phyloP scores from a whole-genome alignment of 2,329 filamentous ascomycete species.

The Aspergillus pseudoviridinutans region DNA sequence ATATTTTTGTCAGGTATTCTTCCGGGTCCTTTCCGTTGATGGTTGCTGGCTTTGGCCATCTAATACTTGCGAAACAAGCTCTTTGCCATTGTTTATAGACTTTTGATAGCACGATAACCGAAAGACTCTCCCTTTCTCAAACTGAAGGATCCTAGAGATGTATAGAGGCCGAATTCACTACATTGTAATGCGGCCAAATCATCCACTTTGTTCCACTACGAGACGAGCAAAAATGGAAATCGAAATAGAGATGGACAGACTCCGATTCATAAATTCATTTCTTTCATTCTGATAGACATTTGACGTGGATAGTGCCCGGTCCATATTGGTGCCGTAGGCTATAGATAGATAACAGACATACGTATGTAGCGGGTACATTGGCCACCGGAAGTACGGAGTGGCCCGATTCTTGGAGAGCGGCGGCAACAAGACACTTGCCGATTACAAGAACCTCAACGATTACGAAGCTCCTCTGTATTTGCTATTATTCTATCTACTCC shows the following conservation, averaged over 20 bases:
- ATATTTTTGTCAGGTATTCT: slow-evolving; percentile 1
- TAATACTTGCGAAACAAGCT: not conserved
- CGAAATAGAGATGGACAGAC: not conserved
- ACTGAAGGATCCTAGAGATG: not conserved
- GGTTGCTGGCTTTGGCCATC: not conserved
- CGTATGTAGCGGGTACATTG: not conserved
- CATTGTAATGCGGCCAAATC: not conserved
- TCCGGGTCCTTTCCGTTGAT: not conserved
- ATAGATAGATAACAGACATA: not conserved
- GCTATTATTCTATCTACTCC: not conserved
- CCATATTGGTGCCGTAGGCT: not conserved
- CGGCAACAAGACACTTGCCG: not conserved
- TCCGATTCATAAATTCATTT: not conserved
- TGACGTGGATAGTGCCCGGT: not conserved
- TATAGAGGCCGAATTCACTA: too few species aligned
- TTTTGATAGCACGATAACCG: not conserved
- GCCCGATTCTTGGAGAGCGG: too few species aligned
- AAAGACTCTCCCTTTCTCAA: not conserved
- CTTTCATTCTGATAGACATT: not conserved
- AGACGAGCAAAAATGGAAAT: too few species aligned
- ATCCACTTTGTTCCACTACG: not conserved
- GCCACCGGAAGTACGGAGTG: too few species aligned
- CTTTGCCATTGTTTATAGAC: slow-evolving; percentile 2
- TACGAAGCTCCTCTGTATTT: not conserved
- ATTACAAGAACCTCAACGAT: not conserved